Percentiles rank a stretch among this genome's conserved stretches.
These are phyloP conservation scores for Moelleriella libera DNA, from an alignment of 2,329 filamentous ascomycete genomes.

Conservation along the genomic window DNA sequence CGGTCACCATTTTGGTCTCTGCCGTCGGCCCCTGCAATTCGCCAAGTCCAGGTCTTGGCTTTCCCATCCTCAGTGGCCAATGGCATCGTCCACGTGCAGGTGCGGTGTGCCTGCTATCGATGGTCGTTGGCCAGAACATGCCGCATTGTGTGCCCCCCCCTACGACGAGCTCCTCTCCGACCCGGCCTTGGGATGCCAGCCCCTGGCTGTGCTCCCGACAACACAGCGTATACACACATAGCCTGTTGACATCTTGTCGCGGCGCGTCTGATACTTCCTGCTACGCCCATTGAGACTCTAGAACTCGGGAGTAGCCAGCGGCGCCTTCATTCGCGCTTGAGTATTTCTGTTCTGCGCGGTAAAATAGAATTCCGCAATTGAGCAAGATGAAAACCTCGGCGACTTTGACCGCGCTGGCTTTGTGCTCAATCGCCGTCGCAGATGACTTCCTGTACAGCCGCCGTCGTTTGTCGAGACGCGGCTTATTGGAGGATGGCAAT, in stretches of 20 bases:
- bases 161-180: neutral
- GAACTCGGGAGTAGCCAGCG: too few relatives aligned
- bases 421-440: constrained; percentile 1
- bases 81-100: neutral
- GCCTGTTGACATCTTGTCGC: neutral
- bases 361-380: neutral
- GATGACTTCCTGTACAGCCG: constrained; percentile 5
- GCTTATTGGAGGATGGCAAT: constrained; percentile 3
- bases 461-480: constrained; percentile 2
- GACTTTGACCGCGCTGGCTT: constrained; percentile 2
- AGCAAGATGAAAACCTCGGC: neutral
- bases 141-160: neutral
- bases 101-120: neutral
- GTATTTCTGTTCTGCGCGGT: neutral
- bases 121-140: neutral
- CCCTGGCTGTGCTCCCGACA: neutral
- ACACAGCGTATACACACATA: too few relatives aligned
- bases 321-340: neutral
- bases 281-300: neutral
- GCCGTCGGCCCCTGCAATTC: neutral
- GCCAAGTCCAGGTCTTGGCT: neutral
- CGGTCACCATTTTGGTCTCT: too few relatives aligned
- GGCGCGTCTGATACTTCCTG: neutral
- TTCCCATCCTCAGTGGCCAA: neutral
- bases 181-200: neutral